These are phyloP conservation scores for Ganoderma meredithae DNA, from an alignment of 1,284 basidiomycete species.

Conservation along the genomic window DNA sequence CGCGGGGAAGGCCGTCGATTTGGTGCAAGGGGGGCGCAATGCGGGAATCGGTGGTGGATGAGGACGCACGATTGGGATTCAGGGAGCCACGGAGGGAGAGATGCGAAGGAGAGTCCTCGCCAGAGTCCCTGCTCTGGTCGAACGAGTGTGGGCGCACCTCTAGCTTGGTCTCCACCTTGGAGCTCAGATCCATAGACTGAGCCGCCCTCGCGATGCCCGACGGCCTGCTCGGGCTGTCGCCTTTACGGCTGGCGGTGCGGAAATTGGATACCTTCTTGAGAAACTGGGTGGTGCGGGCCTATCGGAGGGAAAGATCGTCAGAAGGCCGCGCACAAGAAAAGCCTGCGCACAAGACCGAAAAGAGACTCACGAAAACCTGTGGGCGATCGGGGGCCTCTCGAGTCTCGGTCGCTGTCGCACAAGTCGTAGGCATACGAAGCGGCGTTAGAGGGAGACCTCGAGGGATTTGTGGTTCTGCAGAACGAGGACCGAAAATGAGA, in stretches of 20 bases:
- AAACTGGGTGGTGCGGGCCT: slow-evolving; percentile 38
- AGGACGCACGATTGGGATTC: slow-evolving; percentile 67
- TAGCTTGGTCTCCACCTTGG: slow-evolving; percentile 29
- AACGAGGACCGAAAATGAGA: not conserved
- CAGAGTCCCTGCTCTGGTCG: slow-evolving; percentile 28
- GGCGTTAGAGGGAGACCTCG: not conserved
- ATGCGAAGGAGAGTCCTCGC: slow-evolving; percentile 27
- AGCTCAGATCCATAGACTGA: slow-evolving; percentile 35
- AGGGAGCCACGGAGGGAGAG: slow-evolving; percentile 19
- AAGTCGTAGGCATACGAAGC: slow-evolving; percentile 14
- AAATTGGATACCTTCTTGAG: slow-evolving; percentile 38
- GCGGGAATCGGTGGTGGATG: slow-evolving; percentile 68
- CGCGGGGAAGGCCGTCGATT: slow-evolving; percentile 36
- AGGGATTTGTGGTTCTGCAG: not conserved
- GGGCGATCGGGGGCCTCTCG: slow-evolving; percentile 29
- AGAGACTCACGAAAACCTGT: slow-evolving; percentile 32
- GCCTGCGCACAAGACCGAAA: not conserved
- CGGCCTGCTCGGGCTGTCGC: slow-evolving; percentile 18
- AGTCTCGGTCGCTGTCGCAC: slow-evolving; percentile 24
- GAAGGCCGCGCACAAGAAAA: slow-evolving; percentile 6
- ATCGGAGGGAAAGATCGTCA: slow-evolving; percentile 18
- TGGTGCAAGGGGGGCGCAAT: slow-evolving; percentile 67
- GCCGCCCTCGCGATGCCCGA: slow-evolving; percentile 27
- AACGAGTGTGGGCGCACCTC: slow-evolving; percentile 30
- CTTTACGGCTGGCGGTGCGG: slow-evolving; percentile 30